Conservation (phyloP, 2,329 filamentous ascomycete genomes). For the Penicillium thymicola region DNA sequence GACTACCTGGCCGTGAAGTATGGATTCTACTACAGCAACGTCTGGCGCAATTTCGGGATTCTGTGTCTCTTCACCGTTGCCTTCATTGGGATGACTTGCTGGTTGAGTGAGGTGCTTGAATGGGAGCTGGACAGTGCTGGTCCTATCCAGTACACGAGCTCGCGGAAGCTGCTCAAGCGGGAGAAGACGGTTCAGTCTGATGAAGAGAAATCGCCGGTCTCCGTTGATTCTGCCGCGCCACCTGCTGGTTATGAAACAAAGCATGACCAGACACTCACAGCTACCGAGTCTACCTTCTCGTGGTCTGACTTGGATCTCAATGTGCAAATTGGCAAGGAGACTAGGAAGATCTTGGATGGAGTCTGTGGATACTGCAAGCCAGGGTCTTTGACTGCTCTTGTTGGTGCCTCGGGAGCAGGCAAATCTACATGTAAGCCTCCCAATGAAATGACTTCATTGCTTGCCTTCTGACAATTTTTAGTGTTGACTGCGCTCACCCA, state of each 20-base stretch:
- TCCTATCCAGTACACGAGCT: constrained; percentile 63
- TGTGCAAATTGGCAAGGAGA: constrained; percentile 59
- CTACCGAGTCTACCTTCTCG: constrained; percentile 61
- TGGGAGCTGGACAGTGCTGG: constrained; percentile 60
- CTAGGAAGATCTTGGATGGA: constrained; percentile 59
- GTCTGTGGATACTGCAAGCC: constrained; percentile 73
- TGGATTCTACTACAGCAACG: constrained; percentile 49
- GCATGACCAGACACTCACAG: constrained; percentile 38
- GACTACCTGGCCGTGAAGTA: constrained; percentile 53
- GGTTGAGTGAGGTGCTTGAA: constrained; percentile 63
- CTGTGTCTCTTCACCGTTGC: constrained; percentile 68
- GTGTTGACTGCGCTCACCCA: constrained; percentile 70
- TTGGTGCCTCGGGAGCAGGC: constrained; percentile 72
- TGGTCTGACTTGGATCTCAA: constrained; percentile 65
- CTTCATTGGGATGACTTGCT: constrained; percentile 65
- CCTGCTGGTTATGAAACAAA: constrained; percentile 24
- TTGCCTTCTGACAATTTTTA: constrained; percentile 38
- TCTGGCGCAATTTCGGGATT: constrained; percentile 71
- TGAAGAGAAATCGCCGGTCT: constrained; percentile 30
- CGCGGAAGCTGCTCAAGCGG: constrained; percentile 34
- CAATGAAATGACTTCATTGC: not conserved
- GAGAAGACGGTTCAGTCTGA: constrained; percentile 15
- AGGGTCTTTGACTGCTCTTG: constrained; percentile 70
- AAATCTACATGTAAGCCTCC: constrained; percentile 48
- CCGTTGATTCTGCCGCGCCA: constrained; percentile 17